phyloP scores from a whole-genome alignment of 2,329 filamentous ascomycete species.

The Pseudocercospora pini-densiflorae region DNA sequence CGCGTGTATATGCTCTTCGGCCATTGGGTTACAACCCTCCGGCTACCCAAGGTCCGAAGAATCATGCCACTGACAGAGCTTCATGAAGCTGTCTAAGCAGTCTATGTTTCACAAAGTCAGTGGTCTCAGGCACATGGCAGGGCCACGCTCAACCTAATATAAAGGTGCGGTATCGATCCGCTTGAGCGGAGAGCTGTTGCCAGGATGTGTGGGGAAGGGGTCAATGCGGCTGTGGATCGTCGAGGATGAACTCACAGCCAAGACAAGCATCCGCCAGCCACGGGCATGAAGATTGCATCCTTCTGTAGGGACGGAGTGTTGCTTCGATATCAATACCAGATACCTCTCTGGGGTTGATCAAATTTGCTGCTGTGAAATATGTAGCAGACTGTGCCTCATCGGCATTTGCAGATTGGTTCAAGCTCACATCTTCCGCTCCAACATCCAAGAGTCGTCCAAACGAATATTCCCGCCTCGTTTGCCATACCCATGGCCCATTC shows the following conservation, averaged over 20 bases:
- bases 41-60: conserved; percentile 30
- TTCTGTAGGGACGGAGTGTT: neutral
- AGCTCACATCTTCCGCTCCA: neutral
- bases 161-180: conserved; percentile 12
- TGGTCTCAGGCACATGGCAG: conserved; percentile 1
- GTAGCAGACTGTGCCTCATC: neutral
- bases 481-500: neutral
- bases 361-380: conserved; percentile 8
- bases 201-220: conserved; percentile 6
- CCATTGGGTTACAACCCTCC: conserved; percentile 14
- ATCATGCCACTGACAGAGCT: conserved; percentile 28
- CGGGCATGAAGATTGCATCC: neutral
- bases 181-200: conserved; percentile 4
- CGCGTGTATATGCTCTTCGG: conserved; percentile 3
- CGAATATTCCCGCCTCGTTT: conserved; percentile 5
- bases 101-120: conserved; percentile 1
- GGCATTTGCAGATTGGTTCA: conserved; percentile 1
- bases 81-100: conserved; percentile 23
- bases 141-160: neutral
- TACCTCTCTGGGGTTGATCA: neutral
- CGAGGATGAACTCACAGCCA: neutral
- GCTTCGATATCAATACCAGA: neutral
- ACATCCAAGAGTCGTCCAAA: conserved; percentile 16
- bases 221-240: conserved; percentile 1
- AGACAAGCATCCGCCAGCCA: neutral